phyloP scores from a whole-genome alignment of 78 protist species.

The Chrysochromulina parva region DNA sequence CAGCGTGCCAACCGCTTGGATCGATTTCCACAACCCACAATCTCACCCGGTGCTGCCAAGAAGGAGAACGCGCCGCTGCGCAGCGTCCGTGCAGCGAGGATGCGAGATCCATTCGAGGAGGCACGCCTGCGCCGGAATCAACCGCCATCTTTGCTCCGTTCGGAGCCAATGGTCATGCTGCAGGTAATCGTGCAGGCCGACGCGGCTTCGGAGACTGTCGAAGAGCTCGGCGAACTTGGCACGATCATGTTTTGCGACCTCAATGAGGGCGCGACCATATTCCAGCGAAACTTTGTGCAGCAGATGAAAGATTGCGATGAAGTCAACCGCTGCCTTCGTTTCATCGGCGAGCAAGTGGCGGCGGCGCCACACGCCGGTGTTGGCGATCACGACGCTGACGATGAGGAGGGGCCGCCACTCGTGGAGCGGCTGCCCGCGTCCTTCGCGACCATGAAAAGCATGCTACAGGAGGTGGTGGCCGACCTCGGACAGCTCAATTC shows the following conservation, averaged over 20 bases:
- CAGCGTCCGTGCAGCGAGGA: no score
- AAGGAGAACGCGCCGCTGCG: no score
- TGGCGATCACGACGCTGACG: no score
- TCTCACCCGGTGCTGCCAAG: no score
- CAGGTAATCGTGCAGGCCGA: constrained; percentile 19
- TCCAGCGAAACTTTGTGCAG: constrained; percentile 44
- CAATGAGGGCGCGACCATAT: not conserved
- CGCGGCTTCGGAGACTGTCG: not conserved
- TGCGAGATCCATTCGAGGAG: no score
- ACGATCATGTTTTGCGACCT: not conserved
- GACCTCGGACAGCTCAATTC: constrained; percentile 70
- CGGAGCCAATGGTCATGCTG: not conserved
- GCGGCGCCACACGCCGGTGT: no score
- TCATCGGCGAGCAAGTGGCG: constrained; percentile 19
- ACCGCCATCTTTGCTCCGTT: constrained; percentile 11
- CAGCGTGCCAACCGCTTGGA: no score
- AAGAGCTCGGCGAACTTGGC: not conserved
- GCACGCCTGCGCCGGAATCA: no score
- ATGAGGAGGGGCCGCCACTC: no score
- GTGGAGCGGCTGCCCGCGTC: not conserved
- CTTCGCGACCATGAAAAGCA: not conserved
- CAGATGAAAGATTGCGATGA: constrained; percentile 66
- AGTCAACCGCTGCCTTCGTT: constrained; percentile 58
- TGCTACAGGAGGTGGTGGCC: not conserved
- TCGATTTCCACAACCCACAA: no score